Evolutionary conservation across 1,139 yeast genomes (phyloP).

Genomic region (Ogataea hybrid): DNA sequence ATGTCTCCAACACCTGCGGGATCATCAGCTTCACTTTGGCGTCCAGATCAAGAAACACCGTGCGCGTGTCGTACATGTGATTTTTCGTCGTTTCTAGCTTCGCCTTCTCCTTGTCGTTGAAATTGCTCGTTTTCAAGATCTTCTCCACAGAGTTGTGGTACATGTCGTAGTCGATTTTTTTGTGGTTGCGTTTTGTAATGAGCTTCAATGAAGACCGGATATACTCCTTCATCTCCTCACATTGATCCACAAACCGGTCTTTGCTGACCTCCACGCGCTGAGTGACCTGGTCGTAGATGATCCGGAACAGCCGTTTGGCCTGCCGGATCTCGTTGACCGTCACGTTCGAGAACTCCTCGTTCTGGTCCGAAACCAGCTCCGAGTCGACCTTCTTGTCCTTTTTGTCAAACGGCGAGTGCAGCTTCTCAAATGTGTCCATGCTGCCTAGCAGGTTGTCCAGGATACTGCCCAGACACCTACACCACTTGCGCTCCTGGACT

Average conservation of each 20-base stretch:
- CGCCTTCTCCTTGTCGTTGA: slow-evolving; percentile 40
- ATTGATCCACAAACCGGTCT: slow-evolving; percentile 35
- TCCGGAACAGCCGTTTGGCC: slow-evolving; percentile 32
- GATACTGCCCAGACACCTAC: slow-evolving; percentile 38
- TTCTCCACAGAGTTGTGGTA: slow-evolving; percentile 40
- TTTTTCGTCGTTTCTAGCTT: slow-evolving; percentile 36
- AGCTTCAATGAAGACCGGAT: slow-evolving; percentile 41
- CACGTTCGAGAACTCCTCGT: slow-evolving; percentile 25
- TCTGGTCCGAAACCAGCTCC: slow-evolving; percentile 13
- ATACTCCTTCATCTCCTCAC: slow-evolving; percentile 41
- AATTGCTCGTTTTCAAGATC: slow-evolving; percentile 34
- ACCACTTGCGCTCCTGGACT: slow-evolving; percentile 38
- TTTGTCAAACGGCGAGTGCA: slow-evolving; percentile 41
- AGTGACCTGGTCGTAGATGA: slow-evolving; percentile 34
- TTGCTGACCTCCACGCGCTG: slow-evolving; percentile 35
- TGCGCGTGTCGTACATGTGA: slow-evolving; percentile 34
- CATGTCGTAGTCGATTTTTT: slow-evolving; percentile 43
- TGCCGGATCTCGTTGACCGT: slow-evolving; percentile 30
- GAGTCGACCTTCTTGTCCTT: slow-evolving; percentile 11
- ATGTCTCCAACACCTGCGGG: slow-evolving; percentile 45
- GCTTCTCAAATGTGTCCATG: slow-evolving; percentile 36
- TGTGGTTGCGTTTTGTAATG: slow-evolving; percentile 44
- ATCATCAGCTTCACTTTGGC: slow-evolving; percentile 40
- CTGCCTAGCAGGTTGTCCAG: slow-evolving; percentile 38
- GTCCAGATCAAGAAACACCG: slow-evolving; percentile 38